Evolutionary conservation across 2,329 filamentous ascomycete genomes (phyloP).

Genomic region (Fusarium mundagurra): DNA sequence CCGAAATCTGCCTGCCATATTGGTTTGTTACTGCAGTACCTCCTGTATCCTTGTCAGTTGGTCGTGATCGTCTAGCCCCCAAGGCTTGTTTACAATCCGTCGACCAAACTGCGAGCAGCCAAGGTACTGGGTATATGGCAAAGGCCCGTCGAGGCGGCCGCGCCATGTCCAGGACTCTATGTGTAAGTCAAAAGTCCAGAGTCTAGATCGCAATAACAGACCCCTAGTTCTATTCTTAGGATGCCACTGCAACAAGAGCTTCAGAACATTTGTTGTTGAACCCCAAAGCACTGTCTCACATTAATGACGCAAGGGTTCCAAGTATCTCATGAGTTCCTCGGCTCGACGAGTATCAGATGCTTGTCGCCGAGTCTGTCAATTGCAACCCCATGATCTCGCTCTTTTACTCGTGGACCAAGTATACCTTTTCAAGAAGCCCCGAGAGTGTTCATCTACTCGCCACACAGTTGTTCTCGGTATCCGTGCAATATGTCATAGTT

Average conservation of each 20-base stretch:
- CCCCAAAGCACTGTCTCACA: background rate
- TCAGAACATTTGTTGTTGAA: background rate
- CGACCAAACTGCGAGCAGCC: background rate
- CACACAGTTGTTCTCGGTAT: background rate
- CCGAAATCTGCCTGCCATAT: constrained; percentile 35
- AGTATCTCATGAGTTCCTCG: background rate
- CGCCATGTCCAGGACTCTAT: background rate
- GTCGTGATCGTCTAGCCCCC: background rate
- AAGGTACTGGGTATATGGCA: background rate
- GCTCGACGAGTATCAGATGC: constrained; percentile 9
- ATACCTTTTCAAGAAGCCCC: background rate
- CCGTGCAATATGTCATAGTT: background rate
- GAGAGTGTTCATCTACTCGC: background rate
- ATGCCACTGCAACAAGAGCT: background rate
- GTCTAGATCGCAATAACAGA: background rate
- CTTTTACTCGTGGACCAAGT: background rate
- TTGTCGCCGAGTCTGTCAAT: constrained; percentile 2
- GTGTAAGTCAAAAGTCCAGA: background rate
- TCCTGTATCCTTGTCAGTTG: constrained; percentile 9
- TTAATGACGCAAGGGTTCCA: background rate
- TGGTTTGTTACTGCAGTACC: constrained; percentile 10
- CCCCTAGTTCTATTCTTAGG: background rate
- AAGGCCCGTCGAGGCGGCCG: constrained; percentile 10
- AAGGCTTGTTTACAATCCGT: background rate
- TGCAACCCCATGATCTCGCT: background rate